A percentile compares a stretch with the other conserved stretches of the same genome.
phyloP scores from a whole-genome alignment of 768 basidiomycete genomes.

The Gloeostereum incarnatum region DNA sequence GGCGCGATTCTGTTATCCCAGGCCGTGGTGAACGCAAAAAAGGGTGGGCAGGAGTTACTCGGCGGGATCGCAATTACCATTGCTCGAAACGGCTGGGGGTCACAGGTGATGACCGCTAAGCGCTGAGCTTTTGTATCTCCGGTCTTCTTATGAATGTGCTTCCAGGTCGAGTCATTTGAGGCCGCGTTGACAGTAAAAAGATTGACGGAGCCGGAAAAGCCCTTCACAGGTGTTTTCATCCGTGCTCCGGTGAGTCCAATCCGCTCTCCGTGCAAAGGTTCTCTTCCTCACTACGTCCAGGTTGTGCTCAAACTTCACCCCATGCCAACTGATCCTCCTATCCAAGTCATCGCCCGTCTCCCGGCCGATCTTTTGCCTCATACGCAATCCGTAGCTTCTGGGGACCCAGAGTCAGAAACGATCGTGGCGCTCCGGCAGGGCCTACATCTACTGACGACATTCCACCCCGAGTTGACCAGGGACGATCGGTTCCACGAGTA shows the following conservation, averaged over 20 bases:
- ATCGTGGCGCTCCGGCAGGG: conserved; percentile 87
- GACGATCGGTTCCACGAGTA: conserved; percentile 90
- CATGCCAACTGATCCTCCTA: conserved; percentile 34
- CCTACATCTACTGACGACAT: conserved; percentile 75
- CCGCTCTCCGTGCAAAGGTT: not conserved
- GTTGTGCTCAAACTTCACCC: conserved; percentile 50
- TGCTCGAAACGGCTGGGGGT: conserved; percentile 89
- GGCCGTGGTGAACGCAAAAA: conserved; percentile 66
- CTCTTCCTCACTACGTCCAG: conserved; percentile 24
- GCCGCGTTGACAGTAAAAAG: conserved; percentile 57
- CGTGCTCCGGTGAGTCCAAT: conserved; percentile 68
- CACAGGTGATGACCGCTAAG: conserved; percentile 46
- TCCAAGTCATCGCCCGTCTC: conserved; percentile 65
- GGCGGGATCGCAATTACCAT: conserved; percentile 75
- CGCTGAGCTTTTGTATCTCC: not conserved
- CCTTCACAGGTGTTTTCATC: conserved; percentile 86
- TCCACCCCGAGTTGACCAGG: conserved; percentile 88
- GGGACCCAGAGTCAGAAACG: conserved; percentile 48
- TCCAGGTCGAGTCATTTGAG: conserved; percentile 86
- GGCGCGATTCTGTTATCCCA: conserved; percentile 86
- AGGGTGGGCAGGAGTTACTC: conserved; percentile 81
- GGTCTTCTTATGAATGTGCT: not conserved
- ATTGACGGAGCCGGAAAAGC: conserved; percentile 44
- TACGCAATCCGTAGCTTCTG: conserved; percentile 23
- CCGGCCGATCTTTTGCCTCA: conserved; percentile 41